Evolutionary conservation across 2,329 filamentous ascomycete species (phyloP).

Genomic region (Epichloe typhina): DNA sequence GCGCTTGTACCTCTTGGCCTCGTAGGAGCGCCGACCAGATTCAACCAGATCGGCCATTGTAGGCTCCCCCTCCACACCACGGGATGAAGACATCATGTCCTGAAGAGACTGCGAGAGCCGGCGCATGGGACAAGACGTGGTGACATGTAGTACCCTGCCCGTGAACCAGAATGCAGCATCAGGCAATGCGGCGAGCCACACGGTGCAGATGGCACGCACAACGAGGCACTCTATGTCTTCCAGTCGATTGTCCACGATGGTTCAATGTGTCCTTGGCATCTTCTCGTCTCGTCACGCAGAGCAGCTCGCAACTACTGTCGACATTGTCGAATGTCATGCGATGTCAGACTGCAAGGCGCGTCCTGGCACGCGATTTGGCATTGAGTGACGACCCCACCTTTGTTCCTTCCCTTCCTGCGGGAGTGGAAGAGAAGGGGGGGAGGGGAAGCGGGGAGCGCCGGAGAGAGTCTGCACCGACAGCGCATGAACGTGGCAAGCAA

Average conservation of each 20-base stretch:
- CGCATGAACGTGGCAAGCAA: too few relatives aligned
- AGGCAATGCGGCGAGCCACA: not conserved
- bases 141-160: not conserved
- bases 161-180: not conserved
- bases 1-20: constrained; percentile 19
- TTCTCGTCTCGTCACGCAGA: not conserved
- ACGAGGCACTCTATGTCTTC: not conserved
- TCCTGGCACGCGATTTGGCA: not conserved
- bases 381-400: not conserved
- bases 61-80: not conserved
- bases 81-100: constrained; percentile 6
- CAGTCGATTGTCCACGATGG: not conserved
- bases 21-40: constrained; percentile 21
- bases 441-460: too few relatives aligned
- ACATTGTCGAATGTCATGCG: not conserved
- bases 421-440: too few relatives aligned
- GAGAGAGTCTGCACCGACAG: too few relatives aligned
- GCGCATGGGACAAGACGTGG: constrained; percentile 2
- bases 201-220: not conserved
- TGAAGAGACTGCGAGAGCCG: constrained; percentile 6
- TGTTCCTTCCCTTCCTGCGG: not conserved
- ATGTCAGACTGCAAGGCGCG: not conserved
- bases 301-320: not conserved
- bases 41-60: constrained; percentile 11
- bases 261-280: not conserved